These are phyloP conservation scores for Geoglossum glabrum DNA, from an alignment of 495 filamentous ascomycete species.

Conservation along the genomic window DNA sequence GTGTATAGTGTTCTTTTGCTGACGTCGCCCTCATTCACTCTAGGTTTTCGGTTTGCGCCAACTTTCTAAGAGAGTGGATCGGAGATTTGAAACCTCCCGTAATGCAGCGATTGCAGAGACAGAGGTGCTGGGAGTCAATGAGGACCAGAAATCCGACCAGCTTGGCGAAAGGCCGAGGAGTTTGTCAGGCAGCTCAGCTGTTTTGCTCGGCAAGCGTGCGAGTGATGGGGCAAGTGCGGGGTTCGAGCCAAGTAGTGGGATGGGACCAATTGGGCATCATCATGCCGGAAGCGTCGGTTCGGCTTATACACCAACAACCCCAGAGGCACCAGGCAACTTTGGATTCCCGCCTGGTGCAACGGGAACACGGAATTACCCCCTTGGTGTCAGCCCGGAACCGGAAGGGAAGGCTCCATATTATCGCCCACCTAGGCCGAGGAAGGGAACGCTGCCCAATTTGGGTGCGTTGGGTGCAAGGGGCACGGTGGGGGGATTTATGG, in stretches of 20 bases:
- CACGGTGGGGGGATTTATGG: slow-evolving; percentile 6
- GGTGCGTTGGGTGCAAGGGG: slow-evolving; percentile 28
- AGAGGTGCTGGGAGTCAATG: background rate
- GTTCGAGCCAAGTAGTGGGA: slow-evolving; percentile 25
- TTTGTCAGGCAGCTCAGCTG: slow-evolving; percentile 63
- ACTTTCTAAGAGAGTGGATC: slow-evolving; percentile 52
- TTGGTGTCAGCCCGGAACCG: slow-evolving; percentile 21
- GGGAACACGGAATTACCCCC: slow-evolving; percentile 21
- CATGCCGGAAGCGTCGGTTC: slow-evolving; percentile 28
- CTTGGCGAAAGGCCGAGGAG: slow-evolving; percentile 47
- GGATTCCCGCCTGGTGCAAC: slow-evolving; percentile 40
- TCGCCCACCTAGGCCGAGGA: slow-evolving; percentile 53
- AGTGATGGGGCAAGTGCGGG: slow-evolving; percentile 27
- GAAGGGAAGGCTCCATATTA: slow-evolving; percentile 57
- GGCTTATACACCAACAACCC: slow-evolving; percentile 44
- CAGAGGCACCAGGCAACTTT: slow-evolving; percentile 44
- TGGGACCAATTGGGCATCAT: slow-evolving; percentile 22
- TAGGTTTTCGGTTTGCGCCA: slow-evolving; percentile 81
- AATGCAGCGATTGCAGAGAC: slow-evolving; percentile 34
- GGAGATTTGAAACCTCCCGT: slow-evolving; percentile 37
- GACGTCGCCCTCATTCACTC: slow-evolving; percentile 2
- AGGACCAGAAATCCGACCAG: slow-evolving; percentile 35
- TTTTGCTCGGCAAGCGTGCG: slow-evolving; percentile 40
- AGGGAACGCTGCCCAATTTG: slow-evolving; percentile 31
- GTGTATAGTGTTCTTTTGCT: background rate